Conservation (phyloP, 2,329 filamentous ascomycete genomes). For the Grosmannia serpens region DNA sequence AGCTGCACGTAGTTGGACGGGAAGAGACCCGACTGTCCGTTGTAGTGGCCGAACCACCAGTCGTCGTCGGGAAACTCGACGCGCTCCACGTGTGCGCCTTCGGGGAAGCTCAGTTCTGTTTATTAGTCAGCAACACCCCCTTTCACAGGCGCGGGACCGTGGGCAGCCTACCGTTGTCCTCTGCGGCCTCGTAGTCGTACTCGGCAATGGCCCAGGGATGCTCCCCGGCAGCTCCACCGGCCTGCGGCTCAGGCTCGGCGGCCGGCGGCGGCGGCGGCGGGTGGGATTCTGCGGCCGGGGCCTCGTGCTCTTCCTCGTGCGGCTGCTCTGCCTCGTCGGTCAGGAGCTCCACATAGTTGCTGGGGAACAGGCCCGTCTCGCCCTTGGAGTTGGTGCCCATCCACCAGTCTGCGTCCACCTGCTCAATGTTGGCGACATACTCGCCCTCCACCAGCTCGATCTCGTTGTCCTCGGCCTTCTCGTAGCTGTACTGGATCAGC, state of each 20-base stretch:
- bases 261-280: constrained; percentile 18
- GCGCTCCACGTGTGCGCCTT: constrained; percentile 70
- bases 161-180: constrained; percentile 64
- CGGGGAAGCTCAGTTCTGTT: constrained; percentile 67
- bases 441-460: constrained; percentile 84
- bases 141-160: no score
- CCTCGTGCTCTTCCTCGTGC: constrained; percentile 1
- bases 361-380: constrained; percentile 85
- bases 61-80: constrained; percentile 96
- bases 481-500: constrained; percentile 85
- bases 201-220: constrained; percentile 69
- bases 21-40: constrained; percentile 75
- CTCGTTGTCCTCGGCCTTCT: constrained; percentile 96
- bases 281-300: constrained; percentile 14
- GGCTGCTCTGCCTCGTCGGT: constrained; percentile 38
- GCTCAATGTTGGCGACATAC: constrained; percentile 81
- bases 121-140: constrained; percentile 23
- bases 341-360: constrained; percentile 88
- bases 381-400: constrained; percentile 80
- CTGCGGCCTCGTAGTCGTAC: constrained; percentile 94
- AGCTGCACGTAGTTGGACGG: constrained; percentile 60
- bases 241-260: constrained; percentile 10
- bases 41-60: constrained; percentile 91
- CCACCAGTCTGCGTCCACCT: constrained; percentile 99
- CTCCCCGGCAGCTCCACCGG: constrained; percentile 14